Evolutionary conservation across 2,329 filamentous ascomycete genomes (phyloP), one percentile per base, ranked within the genome.

Genomic region (Clonostachys byssicola): DNA sequence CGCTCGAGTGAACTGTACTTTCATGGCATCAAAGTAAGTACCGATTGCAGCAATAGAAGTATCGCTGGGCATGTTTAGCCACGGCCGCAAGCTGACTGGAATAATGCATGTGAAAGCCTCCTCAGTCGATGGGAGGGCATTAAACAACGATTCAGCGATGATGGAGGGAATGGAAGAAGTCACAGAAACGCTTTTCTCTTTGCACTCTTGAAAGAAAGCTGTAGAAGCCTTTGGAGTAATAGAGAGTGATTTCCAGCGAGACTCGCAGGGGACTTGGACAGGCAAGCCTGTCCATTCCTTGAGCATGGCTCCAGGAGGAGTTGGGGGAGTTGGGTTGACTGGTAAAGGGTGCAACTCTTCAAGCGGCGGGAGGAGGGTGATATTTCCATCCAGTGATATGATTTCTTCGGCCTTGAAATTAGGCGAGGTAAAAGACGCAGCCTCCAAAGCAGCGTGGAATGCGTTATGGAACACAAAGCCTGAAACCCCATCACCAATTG

Each of bases 401-500:
- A 10, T 30, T 10, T n/a, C 42, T 16, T 16, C 40, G 12, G 30
- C 30, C 23, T 23, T 43, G 30, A 43, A 14, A n/a, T 30, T 13
- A 13, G 18, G 14, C 20, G 17, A 18, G 51, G 53, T 35, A 56
- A 47, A 16, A 6, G 49, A 50, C 34, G 46, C 49, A 2, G 51
- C 44, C 9, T 59, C 51, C 12, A 76, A 50, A 6, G 66, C 68
- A 6, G 55, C 51, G 5, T 67, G 60, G 35, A 77, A 71, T 0
- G 62, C 58, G 10, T 60, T 54, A 46, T 76, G 73, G 49, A 77
- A 76, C 0, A 68, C 60, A 30, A 72, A 63, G 0, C 68, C 71
- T 1, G 71, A 73, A 7, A 56, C 58, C 2, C 73, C 73, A 52
- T 78, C 74, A 4, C 66, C 67, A 44, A 77, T 59, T 3, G 66